A percentile compares a stretch with the other conserved stretches of the same genome.
phyloP scores from a whole-genome alignment of 2,329 filamentous ascomycete genomes.

The Claviceps pazoutovae region DNA sequence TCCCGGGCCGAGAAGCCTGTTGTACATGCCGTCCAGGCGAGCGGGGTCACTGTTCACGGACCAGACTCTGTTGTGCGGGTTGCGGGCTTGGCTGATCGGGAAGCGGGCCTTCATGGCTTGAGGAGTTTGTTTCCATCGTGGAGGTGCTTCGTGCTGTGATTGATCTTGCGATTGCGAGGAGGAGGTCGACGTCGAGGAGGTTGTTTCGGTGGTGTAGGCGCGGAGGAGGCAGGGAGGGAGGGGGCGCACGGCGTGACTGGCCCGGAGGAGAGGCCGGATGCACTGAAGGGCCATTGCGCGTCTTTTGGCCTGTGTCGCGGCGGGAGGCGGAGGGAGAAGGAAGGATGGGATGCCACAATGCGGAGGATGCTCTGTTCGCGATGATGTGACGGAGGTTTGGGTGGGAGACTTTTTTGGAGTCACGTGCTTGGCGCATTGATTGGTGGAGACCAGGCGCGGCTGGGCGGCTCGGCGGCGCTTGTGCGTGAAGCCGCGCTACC shows the following conservation, averaged over 20 bases:
- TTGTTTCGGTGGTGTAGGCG: conserved; percentile 15
- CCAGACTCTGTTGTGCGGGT: conserved; percentile 41
- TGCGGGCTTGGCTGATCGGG: conserved; percentile 43
- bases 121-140: conserved; percentile 61
- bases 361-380: too few relatives aligned
- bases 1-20: conserved; percentile 56
- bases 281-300: conserved; percentile 17
- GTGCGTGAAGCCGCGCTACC: too few relatives aligned
- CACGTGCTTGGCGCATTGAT: too few relatives aligned
- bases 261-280: conserved; percentile 17
- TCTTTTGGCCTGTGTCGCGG: too few relatives aligned
- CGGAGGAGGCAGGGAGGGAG: conserved; percentile 14
- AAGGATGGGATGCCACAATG: too few relatives aligned
- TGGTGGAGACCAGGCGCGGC: too few relatives aligned
- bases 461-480: too few relatives aligned
- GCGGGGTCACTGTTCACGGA: conserved; percentile 62
- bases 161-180: background rate
- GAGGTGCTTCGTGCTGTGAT: conserved; percentile 14
- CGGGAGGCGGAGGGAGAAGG: too few relatives aligned
- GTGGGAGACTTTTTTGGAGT: too few relatives aligned
- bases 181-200: conserved; percentile 13
- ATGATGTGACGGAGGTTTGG: too few relatives aligned
- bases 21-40: conserved; percentile 65
- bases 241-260: conserved; percentile 11
- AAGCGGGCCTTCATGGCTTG: conserved; percentile 56